Evolutionary conservation across 768 basidiomycete genomes (phyloP), one percentile per base, ranked within the genome.

Genomic region (Lyophyllum semitale): DNA sequence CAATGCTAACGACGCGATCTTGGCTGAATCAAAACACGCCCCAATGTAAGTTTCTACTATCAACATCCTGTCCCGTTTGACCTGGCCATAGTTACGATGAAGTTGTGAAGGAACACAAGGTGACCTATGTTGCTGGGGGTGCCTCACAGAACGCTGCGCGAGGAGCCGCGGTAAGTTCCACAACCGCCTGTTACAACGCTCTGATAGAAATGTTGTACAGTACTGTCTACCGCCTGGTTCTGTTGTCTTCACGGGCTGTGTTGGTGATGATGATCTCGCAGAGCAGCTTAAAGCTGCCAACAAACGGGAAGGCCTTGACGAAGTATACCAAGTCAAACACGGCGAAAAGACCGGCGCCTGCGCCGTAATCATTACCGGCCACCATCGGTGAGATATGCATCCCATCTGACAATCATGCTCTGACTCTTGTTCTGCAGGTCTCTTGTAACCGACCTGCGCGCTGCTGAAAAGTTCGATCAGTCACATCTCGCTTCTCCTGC

Each of bases 111-210:
- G 80, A 93, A 56, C 73, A 90, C 71, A 64, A 88, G 57, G 83
- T 93, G 48, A 88, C 87, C 48, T 99, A 95, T 66, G 95, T 98
- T 50, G 96, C 97, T 50, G 97, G 97, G 57, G 97, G 97, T 65
- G 96, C 97, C 26, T 85, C 93, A 26, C 97, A 99, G 72, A 99
- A 99, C 67, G 85, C 95, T 66, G 95, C 96, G 53, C 91, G 97
- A 47, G 95, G 87, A 60, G 97, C 96, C 63, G 95, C 97, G 42
- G 96, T 97, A 71, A 57, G 93, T 74, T 23, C 23, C 18, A 44
- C 26, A 49, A 35, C 23, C 8, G 32, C 8, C 4, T 18, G 29
- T 40, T 29, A 18, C 22, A 27, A 25, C 22, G 48, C 43, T 51
- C 54, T 58, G 41, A 54, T 8, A 51, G 17, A 26, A 18, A 33